Base-by-base conservation (phyloP, 495 filamentous ascomycete species). In the Elasticomyces elasticus region DNA sequence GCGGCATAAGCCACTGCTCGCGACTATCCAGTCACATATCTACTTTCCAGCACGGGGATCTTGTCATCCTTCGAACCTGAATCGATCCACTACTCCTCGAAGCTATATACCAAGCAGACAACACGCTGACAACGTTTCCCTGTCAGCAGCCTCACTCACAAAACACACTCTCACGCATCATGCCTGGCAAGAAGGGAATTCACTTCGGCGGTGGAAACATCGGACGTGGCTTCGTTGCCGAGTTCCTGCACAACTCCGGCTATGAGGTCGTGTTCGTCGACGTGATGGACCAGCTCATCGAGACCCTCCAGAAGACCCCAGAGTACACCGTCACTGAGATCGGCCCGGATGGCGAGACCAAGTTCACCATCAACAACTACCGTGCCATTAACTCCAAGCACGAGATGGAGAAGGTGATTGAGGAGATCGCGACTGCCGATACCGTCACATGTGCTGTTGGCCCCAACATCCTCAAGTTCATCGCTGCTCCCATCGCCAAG, bases 151-250 rank as follows among this genome's bases (percentile, higher is more conserved):
- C 12, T 20, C 7, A 31, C 48, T 19, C 20, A 40, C 28, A 22
- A 49, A 3, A 37, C 45, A 24, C 20, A 28, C 46, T 49, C 33
- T 30, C 23, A 17, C 20, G 13, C 45, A 47, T 17, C 15, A 69
- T 67, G 62, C 19, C 62, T 57, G 62, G 62, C 25, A 87, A 86
- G 71, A 94, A 88, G 67, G 88, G 87, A 49, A 79, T 95, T 62
- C 89, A 95, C 71, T 95, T 95, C 62, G 89, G 89, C 54, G 89
- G 89, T 65, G 89, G 89, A 63, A 95, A 95, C 76, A 95, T 95
- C 69, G 82, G 63, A 33, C 56, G 64, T 74, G 75, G 78, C 62
- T 71, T 71, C 62, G 79, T 84, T 24, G 81, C 78, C 49, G 81
- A 83, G 56, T 81, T 96, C 74, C 81, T 96, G 44, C 83, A 94